Evolutionary conservation across 768 basidiomycete genomes (phyloP).

Genomic region (Cubamyces lactineus): DNA sequence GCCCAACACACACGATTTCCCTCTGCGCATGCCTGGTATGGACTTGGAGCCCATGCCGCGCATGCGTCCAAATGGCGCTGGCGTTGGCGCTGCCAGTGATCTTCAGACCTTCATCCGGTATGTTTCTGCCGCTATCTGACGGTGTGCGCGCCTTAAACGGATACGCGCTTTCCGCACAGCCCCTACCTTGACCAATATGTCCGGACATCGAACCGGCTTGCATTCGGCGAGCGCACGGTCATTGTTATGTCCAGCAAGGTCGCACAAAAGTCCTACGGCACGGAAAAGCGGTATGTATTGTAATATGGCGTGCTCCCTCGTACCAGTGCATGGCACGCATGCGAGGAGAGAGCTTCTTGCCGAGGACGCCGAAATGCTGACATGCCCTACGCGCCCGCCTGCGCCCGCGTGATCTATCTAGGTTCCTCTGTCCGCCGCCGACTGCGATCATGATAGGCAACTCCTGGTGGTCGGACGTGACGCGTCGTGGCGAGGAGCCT

Average conservation of each 20-base stretch:
- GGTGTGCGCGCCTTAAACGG: constrained; percentile 23
- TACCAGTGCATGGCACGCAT: neutral
- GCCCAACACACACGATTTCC: constrained; percentile 57
- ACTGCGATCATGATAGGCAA: constrained; percentile 94
- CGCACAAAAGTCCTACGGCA: constrained; percentile 96
- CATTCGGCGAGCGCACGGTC: constrained; percentile 90
- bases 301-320: neutral
- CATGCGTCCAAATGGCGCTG: constrained; percentile 60
- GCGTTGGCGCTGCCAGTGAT: constrained; percentile 62
- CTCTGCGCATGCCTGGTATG: constrained; percentile 64
- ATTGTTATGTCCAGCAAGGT: constrained; percentile 98
- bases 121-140: constrained; percentile 29
- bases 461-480: constrained; percentile 89
- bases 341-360: neutral
- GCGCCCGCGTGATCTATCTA: constrained; percentile 32
- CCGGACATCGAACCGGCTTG: constrained; percentile 80
- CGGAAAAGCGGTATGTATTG: constrained; percentile 80
- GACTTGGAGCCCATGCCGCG: constrained; percentile 60
- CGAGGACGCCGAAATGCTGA: constrained; percentile 13
- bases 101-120: constrained; percentile 82
- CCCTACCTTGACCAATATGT: constrained; percentile 88
- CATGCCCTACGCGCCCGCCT: constrained; percentile 20
- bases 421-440: constrained; percentile 91
- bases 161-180: constrained; percentile 20
- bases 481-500: constrained; percentile 73